Evolutionary conservation across 805 yeast genomes (phyloP), one percentile per base, ranked within the genome.

Genomic region (Candida adriatica): DNA sequence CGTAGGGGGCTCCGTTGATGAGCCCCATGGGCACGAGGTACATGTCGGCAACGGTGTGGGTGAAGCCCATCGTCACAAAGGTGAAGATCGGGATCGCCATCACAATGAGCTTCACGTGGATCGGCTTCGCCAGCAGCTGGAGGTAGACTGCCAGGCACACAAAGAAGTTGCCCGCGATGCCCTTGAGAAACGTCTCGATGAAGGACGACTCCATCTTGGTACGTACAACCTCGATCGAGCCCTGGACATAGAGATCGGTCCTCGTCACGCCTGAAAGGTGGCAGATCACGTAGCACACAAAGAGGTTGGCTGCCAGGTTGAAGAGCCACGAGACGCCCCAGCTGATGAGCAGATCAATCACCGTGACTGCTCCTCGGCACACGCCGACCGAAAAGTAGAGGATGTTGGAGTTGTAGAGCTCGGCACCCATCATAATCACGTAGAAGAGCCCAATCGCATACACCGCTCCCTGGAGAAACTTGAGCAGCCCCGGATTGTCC

Each of bases 31-130:
- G 73, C 5, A 79, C 51, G 33, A 80, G 43, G 42, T 64, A 77
- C 92, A 84, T 81, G 52, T 84, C 94, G 1, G 94, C 94, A 7
- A 84, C 86, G 2, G 75, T 74, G 50, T 84, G 94, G 2, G 84
- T 75, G 55, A 75, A 84, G 0, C 94, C 92, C 64, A 78, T 62
- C 1, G 78, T 46, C n/a, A 81, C 92, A 55, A 84, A 81, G 0
- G 88, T 75, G 54, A 81, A 80, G 11, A 83, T 65, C 1, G 94
- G 94, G 14, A 82, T 50, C 11, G 64, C 48, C 61, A 83, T 69
- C 61, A 79, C 56, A 6, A 79, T 28, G 18, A 79, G 63, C 45
- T 79, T 81, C 21, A 84, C 94, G 49, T 84, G 94, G 8, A 78
- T 49, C 0, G 94, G 94, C 48, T 79, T 80, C 6, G 81, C 82